Conservation (phyloP, 2,329 filamentous ascomycete genomes). For the Ophiostoma sp. region DNA sequence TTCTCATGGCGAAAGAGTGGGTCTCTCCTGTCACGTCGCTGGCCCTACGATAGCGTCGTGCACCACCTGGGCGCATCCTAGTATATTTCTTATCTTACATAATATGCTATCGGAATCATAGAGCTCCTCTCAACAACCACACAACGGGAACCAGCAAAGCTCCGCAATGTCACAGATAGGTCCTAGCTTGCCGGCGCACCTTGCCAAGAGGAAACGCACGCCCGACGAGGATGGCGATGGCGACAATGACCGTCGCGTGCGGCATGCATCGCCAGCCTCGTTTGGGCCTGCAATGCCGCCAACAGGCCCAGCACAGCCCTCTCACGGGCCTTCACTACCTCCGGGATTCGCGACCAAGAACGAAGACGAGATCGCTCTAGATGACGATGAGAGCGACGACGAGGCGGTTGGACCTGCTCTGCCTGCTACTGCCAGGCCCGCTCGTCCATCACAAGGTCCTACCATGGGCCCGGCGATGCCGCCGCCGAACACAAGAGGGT, state of each 20-base stretch:
- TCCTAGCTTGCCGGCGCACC: slow-evolving; percentile 62
- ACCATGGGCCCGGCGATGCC: slow-evolving; percentile 27
- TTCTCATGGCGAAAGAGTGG: neutral
- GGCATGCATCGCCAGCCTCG: slow-evolving; percentile 15
- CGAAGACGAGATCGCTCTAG: slow-evolving; percentile 40
- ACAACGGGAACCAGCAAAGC: neutral
- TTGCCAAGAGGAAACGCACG: slow-evolving; percentile 57
- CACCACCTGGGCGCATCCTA: neutral
- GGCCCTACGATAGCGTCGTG: neutral
- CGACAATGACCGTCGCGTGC: slow-evolving; percentile 15
- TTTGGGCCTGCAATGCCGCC: slow-evolving; percentile 36
- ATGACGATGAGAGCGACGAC: slow-evolving; percentile 34
- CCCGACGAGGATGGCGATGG: slow-evolving; percentile 35
- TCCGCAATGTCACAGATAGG: slow-evolving; percentile 62
- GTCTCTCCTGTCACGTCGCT: neutral
- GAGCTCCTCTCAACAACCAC: neutral
- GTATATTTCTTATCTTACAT: neutral
- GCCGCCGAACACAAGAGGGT: slow-evolving; percentile 14
- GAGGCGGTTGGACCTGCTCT: slow-evolving; percentile 8
- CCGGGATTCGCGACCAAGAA: slow-evolving; percentile 30
- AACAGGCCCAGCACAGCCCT: neutral
- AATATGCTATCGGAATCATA: neutral
- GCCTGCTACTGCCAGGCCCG: neutral
- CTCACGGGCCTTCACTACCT: slow-evolving; percentile 29
- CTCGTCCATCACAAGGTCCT: slow-evolving; percentile 14